Base-by-base conservation (phyloP, 805 yeast species). In the Wickerhamiella lipophila region DNA sequence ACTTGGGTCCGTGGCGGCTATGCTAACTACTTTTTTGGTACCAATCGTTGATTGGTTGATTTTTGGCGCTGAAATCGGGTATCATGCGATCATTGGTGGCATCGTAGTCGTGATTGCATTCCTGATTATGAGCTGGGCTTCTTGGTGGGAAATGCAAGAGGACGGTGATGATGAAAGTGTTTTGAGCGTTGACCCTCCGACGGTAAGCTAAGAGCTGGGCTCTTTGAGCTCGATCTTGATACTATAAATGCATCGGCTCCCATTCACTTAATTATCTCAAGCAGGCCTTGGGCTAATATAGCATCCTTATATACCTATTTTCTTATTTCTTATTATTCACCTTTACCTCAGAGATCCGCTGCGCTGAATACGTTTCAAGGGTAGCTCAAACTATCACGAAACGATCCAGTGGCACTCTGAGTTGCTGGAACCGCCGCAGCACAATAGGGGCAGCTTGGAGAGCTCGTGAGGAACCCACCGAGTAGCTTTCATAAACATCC, bases 11-110 rank as follows among this genome's bases (percentile, higher is more conserved):
- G 77, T 74, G 6, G 72, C 81, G 29, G 75, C 86, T 0, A 66
- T 85, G 50, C 70, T 85, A 44, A 83, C 95, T 0, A 86, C 87
- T 18, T 72, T 85, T 53, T 62, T 85, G 47, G 92, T 86, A 40
- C 94, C 95, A 0, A 46, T 83, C 1, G 78, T 78, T 18, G 95
- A 85, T 60, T 83, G 82, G 79, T 48, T 73, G 0, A 56, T 81
- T 8, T 82, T 81, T 64, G 83, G 79, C 3, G 73, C 76, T 21
- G 68, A 63, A 2, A 67, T 85, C 47, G 70, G 77, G 13, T 35
- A 60, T 1, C 74, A 71, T 25, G 92, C 85, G 50, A 53, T 83
- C 25, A 2, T 75, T 2, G 95, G 95, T 6, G 86, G 88, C 50
- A 41, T 75, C 3, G 61, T 84, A 42, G 83, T 85, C 30, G 71